Conservation (phyloP, 148 eudicot genomes). For the Silene conica region DNA sequence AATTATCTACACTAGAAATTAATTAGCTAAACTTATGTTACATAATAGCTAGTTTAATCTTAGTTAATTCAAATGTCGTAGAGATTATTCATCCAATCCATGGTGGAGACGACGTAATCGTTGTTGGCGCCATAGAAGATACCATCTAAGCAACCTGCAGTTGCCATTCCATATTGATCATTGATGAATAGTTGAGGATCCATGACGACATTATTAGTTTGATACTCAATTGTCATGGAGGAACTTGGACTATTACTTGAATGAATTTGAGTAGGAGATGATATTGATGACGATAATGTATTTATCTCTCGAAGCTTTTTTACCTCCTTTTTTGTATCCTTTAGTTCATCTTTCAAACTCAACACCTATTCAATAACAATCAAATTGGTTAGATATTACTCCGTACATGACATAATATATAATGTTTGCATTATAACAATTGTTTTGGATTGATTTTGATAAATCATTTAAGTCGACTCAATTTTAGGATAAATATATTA, state of each 20-base stretch:
- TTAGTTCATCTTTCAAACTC: constrained; percentile 47
- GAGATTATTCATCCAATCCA: constrained; percentile 25
- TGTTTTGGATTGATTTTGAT: too few relatives aligned
- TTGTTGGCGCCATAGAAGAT: constrained; percentile 14
- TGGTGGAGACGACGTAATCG: constrained; percentile 14
- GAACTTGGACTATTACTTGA: constrained; percentile 69
- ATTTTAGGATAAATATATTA: too few relatives aligned
- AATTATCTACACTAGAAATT: constrained; percentile 16
- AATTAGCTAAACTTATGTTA: neutral
- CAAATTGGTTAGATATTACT: neutral
- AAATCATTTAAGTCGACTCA: too few relatives aligned
- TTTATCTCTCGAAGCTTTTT: constrained; percentile 24
- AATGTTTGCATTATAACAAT: too few relatives aligned
- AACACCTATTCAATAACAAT: constrained; percentile 28
- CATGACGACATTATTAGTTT: constrained; percentile 24
- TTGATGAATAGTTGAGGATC: constrained; percentile 7
- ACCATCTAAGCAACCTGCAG: constrained; percentile 16
- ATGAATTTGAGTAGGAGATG: constrained; percentile 32
- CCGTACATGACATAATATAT: neutral
- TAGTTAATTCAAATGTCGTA: constrained; percentile 17
- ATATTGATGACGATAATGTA: constrained; percentile 18
- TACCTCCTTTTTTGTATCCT: constrained; percentile 55
- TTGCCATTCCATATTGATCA: constrained; percentile 24
- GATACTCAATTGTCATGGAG: constrained; percentile 47
- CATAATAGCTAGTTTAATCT: neutral